Percentiles rank a stretch among this genome's conserved stretches.
Conservation (phyloP, 768 basidiomycete species). For the Tephrocybe sp. region DNA sequence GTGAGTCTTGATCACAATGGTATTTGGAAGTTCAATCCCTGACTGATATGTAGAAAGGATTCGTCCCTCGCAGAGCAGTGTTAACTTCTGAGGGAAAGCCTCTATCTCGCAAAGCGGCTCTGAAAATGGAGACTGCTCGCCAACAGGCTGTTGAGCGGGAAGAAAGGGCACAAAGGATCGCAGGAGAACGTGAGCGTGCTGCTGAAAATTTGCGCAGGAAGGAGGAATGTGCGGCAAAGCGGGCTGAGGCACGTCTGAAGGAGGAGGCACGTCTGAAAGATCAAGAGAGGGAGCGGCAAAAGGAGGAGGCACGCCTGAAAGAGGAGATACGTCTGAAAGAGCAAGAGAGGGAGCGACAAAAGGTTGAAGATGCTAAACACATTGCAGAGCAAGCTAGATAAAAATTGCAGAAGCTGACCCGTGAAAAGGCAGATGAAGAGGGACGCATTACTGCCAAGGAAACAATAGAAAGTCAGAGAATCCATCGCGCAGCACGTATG, state of each 20-base stretch:
- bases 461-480: slow-evolving; percentile 7
- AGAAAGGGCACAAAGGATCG: slow-evolving; percentile 20
- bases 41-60: slow-evolving; percentile 27
- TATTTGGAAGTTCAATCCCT: background rate
- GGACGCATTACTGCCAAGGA: slow-evolving; percentile 11
- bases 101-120: slow-evolving; percentile 23
- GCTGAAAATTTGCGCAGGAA: slow-evolving; percentile 26
- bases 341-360: too few species aligned
- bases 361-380: background rate
- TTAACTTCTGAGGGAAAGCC: slow-evolving; percentile 2
- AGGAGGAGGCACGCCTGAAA: slow-evolving; percentile 6
- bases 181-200: slow-evolving; percentile 26
- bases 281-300: slow-evolving; percentile 11
- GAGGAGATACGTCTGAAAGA: slow-evolving; percentile 1
- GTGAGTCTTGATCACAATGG: slow-evolving; percentile 11
- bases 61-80: slow-evolving; percentile 21
- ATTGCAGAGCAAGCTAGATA: background rate
- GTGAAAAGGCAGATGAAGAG: slow-evolving; percentile 13
- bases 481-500: slow-evolving; percentile 14
- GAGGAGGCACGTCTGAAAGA: slow-evolving; percentile 13
- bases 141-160: slow-evolving; percentile 21
- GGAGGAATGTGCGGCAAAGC: slow-evolving; percentile 25
- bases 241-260: slow-evolving; percentile 16
- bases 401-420: background rate
- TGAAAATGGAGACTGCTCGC: slow-evolving; percentile 22